These are phyloP conservation scores for Trichoderma sp. DNA, from an alignment of 2,329 filamentous ascomycete genomes.

Conservation along the genomic window DNA sequence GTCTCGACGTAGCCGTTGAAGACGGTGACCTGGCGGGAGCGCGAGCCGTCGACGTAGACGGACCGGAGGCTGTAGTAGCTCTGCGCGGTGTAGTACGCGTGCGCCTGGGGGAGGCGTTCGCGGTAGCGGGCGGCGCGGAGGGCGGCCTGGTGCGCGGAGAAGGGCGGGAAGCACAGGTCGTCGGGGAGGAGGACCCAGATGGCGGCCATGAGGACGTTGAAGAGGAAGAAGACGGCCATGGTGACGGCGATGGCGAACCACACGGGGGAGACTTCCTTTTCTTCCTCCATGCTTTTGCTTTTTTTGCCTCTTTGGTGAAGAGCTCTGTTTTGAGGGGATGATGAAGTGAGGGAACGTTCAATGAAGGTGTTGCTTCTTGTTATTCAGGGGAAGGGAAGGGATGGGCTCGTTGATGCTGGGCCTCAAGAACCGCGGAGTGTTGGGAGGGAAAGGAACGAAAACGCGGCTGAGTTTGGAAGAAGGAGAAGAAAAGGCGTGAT, in stretches of 20 bases:
- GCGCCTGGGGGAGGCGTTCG: background rate
- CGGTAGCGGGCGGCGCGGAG: background rate
- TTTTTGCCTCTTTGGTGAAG: background rate
- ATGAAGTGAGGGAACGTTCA: background rate
- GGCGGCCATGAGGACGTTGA: conserved; percentile 26
- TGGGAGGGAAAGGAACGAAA: background rate
- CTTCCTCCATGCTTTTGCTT: background rate
- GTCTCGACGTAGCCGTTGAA: conserved; percentile 16
- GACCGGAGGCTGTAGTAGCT: conserved; percentile 6
- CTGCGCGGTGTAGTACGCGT: too few species aligned
- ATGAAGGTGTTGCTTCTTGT: background rate
- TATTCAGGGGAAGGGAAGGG: background rate
- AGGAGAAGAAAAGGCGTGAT: background rate
- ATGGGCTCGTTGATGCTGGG: background rate
- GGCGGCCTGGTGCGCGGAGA: background rate
- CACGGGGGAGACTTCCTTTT: background rate
- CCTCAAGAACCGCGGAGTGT: background rate
- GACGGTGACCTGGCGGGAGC: background rate
- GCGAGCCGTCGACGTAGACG: conserved; percentile 5
- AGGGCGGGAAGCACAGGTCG: conserved; percentile 1
- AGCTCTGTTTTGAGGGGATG: too few species aligned
- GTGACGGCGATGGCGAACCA: conserved; percentile 27
- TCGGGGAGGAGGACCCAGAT: conserved; percentile 4
- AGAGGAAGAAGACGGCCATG: conserved; percentile 22
- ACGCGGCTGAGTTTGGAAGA: background rate